A percentile compares a stretch with the other conserved stretches of the same genome.
phyloP scores from a whole-genome alignment of 768 basidiomycete species.

The Hebeloma cylindrosporum region DNA sequence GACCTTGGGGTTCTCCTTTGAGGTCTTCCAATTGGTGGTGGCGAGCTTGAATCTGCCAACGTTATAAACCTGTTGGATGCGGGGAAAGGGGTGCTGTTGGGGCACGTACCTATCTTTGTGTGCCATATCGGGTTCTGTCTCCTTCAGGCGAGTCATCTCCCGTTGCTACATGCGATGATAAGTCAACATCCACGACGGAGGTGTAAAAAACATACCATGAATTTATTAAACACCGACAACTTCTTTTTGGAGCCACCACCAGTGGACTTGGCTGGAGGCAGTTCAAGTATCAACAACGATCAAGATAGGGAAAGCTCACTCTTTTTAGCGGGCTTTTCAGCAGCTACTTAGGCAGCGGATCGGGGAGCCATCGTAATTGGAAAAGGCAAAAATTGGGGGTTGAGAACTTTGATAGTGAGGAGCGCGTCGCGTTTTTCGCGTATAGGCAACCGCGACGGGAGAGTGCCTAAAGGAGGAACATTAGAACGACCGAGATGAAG shows the following conservation, averaged over 20 bases:
- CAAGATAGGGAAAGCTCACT: slow-evolving; percentile 37
- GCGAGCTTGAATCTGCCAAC: slow-evolving; percentile 65
- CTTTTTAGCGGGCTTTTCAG: slow-evolving; percentile 57
- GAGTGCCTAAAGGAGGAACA: slow-evolving; percentile 8
- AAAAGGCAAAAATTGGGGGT: slow-evolving; percentile 9
- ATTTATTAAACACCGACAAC: slow-evolving; percentile 76
- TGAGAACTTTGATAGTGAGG: slow-evolving; percentile 12
- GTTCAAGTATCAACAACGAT: slow-evolving; percentile 18
- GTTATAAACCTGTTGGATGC: no score
- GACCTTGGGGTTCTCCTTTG: slow-evolving; percentile 62
- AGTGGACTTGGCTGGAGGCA: slow-evolving; percentile 48
- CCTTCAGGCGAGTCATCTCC: slow-evolving; percentile 79
- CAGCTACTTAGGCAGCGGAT: slow-evolving; percentile 36
- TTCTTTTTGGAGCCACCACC: slow-evolving; percentile 55
- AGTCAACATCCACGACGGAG: slow-evolving; percentile 7
- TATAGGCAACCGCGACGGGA: slow-evolving; percentile 5
- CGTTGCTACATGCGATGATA: slow-evolving; percentile 57
- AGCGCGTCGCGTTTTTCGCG: slow-evolving; percentile 28
- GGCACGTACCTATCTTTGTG: slow-evolving; percentile 76
- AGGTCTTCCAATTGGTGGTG: slow-evolving; percentile 75
- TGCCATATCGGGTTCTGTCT: slow-evolving; percentile 65
- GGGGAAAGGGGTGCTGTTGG: no score
- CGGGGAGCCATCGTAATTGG: slow-evolving; percentile 43
- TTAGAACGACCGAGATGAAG: slow-evolving; percentile 8
- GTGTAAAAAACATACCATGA: slow-evolving; percentile 43